A percentile compares a stretch with the other conserved stretches of the same genome.
Conservation (phyloP, 2,329 filamentous ascomycete genomes). For the Stagonosporopsis chrysanthemi region DNA sequence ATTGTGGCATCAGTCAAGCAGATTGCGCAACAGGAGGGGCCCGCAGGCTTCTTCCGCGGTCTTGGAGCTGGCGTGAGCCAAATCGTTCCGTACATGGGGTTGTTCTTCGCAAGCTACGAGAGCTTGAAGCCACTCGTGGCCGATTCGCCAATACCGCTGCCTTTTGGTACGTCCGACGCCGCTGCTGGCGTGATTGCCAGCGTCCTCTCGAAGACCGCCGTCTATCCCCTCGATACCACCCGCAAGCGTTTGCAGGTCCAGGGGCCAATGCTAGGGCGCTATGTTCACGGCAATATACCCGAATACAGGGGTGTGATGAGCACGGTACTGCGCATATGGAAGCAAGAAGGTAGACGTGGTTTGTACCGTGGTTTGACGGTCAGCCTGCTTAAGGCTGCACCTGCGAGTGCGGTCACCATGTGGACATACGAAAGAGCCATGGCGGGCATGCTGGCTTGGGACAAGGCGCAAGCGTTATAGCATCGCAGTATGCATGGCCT, state of each 20-base stretch:
- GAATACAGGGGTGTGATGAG: conserved; percentile 73
- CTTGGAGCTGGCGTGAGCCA: conserved; percentile 81
- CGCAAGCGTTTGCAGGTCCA: conserved; percentile 95
- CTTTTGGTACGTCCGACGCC: conserved; percentile 81
- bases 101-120: conserved; percentile 94
- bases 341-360: conserved; percentile 76
- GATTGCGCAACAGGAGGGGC: conserved; percentile 79
- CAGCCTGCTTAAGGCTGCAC: conserved; percentile 90
- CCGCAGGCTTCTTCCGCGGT: conserved; percentile 85
- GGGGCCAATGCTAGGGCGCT: conserved; percentile 79
- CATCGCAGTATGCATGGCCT: not conserved
- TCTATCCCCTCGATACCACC: conserved; percentile 93
- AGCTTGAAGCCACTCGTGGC: conserved; percentile 61
- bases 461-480: conserved; percentile 23
- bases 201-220: conserved; percentile 82
- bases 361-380: conserved; percentile 89
- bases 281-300: conserved; percentile 88
- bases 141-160: conserved; percentile 63
- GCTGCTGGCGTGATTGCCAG: conserved; percentile 81
- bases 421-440: conserved; percentile 90
- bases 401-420: conserved; percentile 90
- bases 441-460: conserved; percentile 59
- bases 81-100: conserved; percentile 95
- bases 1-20: conserved; percentile 72
- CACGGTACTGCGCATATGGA: conserved; percentile 73